These are phyloP conservation scores for Massariosphaeria phaeospora DNA, from an alignment of 495 filamentous ascomycete genomes.

Conservation along the genomic window DNA sequence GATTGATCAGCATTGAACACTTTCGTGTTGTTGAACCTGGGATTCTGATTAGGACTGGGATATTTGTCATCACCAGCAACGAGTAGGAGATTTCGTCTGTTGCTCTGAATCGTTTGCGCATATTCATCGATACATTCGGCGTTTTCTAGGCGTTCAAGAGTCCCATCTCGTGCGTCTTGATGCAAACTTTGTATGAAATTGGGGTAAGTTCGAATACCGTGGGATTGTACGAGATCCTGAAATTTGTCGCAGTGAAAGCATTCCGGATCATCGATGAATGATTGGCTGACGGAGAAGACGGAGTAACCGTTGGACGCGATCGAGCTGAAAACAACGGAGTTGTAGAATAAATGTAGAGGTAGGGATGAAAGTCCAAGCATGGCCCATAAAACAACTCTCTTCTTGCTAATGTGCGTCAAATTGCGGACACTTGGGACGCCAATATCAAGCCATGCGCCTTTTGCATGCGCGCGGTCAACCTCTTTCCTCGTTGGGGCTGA, in stretches of 20 bases:
- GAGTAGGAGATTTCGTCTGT: constrained; percentile 8
- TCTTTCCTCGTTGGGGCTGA: constrained; percentile 12
- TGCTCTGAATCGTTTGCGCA: neutral
- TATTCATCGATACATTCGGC: constrained; percentile 4
- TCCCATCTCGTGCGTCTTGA: constrained; percentile 5
- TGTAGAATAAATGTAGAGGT: constrained; percentile 30
- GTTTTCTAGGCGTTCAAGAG: constrained; percentile 2
- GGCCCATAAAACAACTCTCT: constrained; percentile 4
- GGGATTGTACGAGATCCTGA: neutral
- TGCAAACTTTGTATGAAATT: neutral
- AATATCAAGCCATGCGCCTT: constrained; percentile 16
- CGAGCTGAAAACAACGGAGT: constrained; percentile 33
- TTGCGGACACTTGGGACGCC: constrained; percentile 17
- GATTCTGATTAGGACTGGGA: constrained; percentile 2
- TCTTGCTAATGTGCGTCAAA: neutral
- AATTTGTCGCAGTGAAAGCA: neutral
- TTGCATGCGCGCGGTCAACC: constrained; percentile 10
- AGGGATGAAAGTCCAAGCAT: constrained; percentile 6
- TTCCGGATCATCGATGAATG: constrained; percentile 30
- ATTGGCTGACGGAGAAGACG: constrained; percentile 37
- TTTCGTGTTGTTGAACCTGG: neutral
- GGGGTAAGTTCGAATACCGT: neutral
- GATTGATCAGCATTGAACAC: neutral
- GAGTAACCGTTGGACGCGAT: constrained; percentile 42
- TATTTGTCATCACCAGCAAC: constrained; percentile 3